phyloP scores from a whole-genome alignment of 1,284 basidiomycete genomes.

The Ganoderma multipileum region DNA sequence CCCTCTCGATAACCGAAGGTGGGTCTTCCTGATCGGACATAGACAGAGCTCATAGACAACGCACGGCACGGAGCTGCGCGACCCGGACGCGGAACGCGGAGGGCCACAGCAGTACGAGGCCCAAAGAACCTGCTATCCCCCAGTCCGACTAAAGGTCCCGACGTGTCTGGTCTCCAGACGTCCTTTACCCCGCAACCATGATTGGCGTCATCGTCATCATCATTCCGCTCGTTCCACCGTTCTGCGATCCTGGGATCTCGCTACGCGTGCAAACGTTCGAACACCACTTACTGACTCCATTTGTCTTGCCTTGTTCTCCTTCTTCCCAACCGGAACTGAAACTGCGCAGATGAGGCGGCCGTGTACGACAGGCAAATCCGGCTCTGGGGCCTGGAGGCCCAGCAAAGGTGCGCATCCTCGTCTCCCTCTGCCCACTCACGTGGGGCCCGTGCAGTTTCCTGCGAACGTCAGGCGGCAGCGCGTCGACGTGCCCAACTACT shows the following conservation, averaged over 20 bases:
- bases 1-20: slow-evolving; percentile 54
- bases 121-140: background rate
- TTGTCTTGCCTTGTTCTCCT: slow-evolving; percentile 12
- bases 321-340: background rate
- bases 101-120: background rate
- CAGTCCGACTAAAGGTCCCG: slow-evolving; percentile 12
- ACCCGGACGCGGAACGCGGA: background rate
- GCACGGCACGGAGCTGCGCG: background rate
- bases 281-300: background rate
- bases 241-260: background rate
- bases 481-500: slow-evolving; percentile 8
- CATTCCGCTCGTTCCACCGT: background rate
- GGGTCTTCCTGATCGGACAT: slow-evolving; percentile 1
- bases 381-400: slow-evolving; percentile 97
- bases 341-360: slow-evolving; percentile 74
- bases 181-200: slow-evolving; percentile 2
- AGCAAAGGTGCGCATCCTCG: slow-evolving; percentile 74
- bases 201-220: slow-evolving; percentile 4
- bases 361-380: slow-evolving; percentile 98
- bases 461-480: background rate
- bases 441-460: slow-evolving; percentile 4
- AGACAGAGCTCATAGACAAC: background rate
- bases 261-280: background rate
- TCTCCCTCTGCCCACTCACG: slow-evolving; percentile 10
- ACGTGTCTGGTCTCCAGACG: background rate